Percentiles rank a stretch among this genome's conserved stretches.
Evolutionary conservation across 345 rosid genomes (phyloP).

Genomic region (Mallotus nudiflorus): DNA sequence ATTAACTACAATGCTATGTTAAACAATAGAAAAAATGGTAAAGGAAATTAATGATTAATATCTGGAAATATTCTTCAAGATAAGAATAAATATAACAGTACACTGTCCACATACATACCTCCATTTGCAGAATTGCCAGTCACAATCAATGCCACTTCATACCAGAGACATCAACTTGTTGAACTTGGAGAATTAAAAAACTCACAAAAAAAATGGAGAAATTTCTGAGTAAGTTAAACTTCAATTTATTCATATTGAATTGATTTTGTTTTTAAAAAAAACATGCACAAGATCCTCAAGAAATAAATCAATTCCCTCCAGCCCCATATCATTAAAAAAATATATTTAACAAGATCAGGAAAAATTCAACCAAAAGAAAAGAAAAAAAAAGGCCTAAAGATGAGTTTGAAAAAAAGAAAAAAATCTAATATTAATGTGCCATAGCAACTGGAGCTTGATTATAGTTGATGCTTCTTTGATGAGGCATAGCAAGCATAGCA

Average conservation of each 20-base stretch:
- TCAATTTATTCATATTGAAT: constrained; percentile 29
- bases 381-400: neutral
- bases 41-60: neutral
- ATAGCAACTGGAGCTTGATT: constrained; percentile 52
- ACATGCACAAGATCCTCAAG: constrained; percentile 22
- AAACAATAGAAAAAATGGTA: neutral
- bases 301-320: constrained; percentile 46
- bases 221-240: neutral
- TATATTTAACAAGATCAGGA: constrained; percentile 10
- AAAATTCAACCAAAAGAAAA: constrained; percentile 11
- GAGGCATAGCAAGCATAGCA: constrained; percentile 90
- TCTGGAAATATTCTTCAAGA: neutral
- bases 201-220: neutral
- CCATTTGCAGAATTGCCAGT: constrained; percentile 11
- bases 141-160: neutral
- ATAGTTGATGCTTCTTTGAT: constrained; percentile 75
- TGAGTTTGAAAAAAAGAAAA: neutral
- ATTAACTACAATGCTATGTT: neutral
- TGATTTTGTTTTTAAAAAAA: constrained; percentile 3
- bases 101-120: neutral
- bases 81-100: neutral
- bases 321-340: constrained; percentile 4
- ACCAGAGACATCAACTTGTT: constrained; percentile 10
- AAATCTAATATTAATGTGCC: constrained; percentile 61
- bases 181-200: neutral